Evolutionary conservation across 768 basidiomycete genomes (phyloP).

Genomic region (Antrodiella citrinella): DNA sequence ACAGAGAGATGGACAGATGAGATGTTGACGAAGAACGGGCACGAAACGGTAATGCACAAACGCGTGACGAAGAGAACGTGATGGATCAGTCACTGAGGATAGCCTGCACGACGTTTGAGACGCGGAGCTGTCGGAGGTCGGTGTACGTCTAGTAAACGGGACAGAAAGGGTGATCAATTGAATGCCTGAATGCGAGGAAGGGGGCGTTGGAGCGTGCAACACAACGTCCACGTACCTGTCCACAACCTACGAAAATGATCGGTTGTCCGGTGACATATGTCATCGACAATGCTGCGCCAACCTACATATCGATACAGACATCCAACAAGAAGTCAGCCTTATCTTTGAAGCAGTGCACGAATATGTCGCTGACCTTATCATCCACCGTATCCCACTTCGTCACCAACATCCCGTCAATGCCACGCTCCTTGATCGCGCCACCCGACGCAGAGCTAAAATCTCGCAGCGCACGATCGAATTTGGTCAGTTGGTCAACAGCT

Average conservation of each 20-base stretch:
- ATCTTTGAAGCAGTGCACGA: background rate
- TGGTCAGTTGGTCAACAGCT: conserved; percentile 94
- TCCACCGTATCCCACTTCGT: conserved; percentile 99
- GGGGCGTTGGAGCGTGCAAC: background rate
- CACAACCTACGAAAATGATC: conserved; percentile 96
- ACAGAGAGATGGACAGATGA: background rate
- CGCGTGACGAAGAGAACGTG: background rate
- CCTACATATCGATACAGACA: conserved; percentile 38
- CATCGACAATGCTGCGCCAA: conserved; percentile 97
- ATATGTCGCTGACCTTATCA: conserved; percentile 57
- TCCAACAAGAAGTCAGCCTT: background rate
- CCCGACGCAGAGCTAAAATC: conserved; percentile 78
- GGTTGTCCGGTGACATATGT: conserved; percentile 98
- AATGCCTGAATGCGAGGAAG: conserved; percentile 1
- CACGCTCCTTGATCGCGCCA: conserved; percentile 64
- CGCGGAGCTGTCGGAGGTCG: conserved; percentile 84
- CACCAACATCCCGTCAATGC: conserved; percentile 96
- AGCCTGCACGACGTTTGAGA: conserved; percentile 89
- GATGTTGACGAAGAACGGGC: background rate
- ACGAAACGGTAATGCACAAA: background rate
- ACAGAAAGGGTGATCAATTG: too few species aligned
- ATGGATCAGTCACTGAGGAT: conserved; percentile 62
- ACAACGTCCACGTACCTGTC: conserved; percentile 60
- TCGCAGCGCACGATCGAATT: conserved; percentile 89
- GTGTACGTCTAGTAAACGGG: conserved; percentile 85